Evolutionary conservation across 352 stramenopile species (phyloP).

Genomic region (Phytophthora niederhauseri): DNA sequence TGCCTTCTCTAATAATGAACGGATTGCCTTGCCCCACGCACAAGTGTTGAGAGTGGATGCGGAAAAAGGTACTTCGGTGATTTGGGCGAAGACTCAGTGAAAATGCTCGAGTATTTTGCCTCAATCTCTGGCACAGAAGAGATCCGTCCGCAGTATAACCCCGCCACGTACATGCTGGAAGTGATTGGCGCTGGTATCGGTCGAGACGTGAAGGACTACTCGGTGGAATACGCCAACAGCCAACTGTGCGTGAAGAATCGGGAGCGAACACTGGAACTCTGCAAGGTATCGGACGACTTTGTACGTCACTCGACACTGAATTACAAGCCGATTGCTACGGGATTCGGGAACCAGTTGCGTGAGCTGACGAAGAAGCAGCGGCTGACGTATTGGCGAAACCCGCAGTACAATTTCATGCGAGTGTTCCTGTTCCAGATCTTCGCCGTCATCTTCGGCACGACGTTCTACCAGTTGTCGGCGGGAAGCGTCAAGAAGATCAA

Average conservation of each 20-base stretch:
- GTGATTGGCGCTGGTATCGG: slow-evolving; percentile 8
- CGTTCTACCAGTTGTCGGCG: slow-evolving; percentile 56
- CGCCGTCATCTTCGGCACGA: slow-evolving; percentile 67
- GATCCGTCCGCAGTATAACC: slow-evolving; percentile 11
- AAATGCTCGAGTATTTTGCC: slow-evolving; percentile 90
- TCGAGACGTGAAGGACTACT: slow-evolving; percentile 11
- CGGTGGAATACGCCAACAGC: slow-evolving; percentile 4
- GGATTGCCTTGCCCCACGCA: too few species aligned
- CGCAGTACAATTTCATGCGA: slow-evolving; percentile 72
- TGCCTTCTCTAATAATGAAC: too few species aligned
- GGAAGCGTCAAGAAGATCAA: slow-evolving; percentile 50
- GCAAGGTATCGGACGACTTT: slow-evolving; percentile 39
- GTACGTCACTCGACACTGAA: slow-evolving; percentile 55
- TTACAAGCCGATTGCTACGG: slow-evolving; percentile 50
- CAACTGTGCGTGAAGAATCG: background rate
- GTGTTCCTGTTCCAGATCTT: slow-evolving; percentile 65
- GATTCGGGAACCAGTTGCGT: slow-evolving; percentile 43
- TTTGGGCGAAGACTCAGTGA: slow-evolving; percentile 69
- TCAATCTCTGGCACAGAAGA: slow-evolving; percentile 61
- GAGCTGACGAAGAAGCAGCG: slow-evolving; percentile 39
- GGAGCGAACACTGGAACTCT: slow-evolving; percentile 34
- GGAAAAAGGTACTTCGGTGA: slow-evolving; percentile 93
- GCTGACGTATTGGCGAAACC: slow-evolving; percentile 60
- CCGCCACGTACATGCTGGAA: slow-evolving; percentile 8
- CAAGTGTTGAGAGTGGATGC: too few species aligned